phyloP scores from a whole-genome alignment of 179 eudicot species.

The Drosera spatulata region DNA sequence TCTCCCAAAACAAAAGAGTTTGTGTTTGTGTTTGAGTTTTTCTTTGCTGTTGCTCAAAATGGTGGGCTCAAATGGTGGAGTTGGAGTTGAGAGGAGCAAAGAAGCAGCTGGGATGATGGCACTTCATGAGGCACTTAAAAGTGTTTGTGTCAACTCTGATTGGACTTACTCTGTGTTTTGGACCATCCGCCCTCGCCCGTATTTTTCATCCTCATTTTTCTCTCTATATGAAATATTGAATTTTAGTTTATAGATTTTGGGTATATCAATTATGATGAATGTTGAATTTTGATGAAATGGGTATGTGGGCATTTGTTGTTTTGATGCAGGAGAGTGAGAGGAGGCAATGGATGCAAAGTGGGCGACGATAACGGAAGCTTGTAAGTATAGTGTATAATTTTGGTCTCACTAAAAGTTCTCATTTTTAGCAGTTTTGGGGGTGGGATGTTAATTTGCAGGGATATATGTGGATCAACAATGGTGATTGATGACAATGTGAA shows the following conservation, averaged over 20 bases:
- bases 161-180: slow-evolving; percentile 99
- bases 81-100: slow-evolving; percentile 66
- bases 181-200: slow-evolving; percentile 99
- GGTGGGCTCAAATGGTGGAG: slow-evolving; percentile 67
- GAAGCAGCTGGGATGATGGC: slow-evolving; percentile 99
- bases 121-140: slow-evolving; percentile 92
- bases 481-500: too few relatives aligned
- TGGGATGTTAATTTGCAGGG: too few relatives aligned
- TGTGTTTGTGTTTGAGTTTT: too few relatives aligned
- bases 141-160: slow-evolving; percentile 73
- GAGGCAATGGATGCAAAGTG: slow-evolving; percentile 96
- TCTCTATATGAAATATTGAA: background rate
- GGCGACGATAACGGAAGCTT: slow-evolving; percentile 99
- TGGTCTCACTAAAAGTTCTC: too few relatives aligned
- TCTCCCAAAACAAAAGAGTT: too few relatives aligned
- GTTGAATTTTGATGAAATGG: slow-evolving; percentile 8
- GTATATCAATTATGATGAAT: too few relatives aligned
- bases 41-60: slow-evolving; percentile 13
- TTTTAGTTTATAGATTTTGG: too few relatives aligned
- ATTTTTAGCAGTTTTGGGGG: too few relatives aligned
- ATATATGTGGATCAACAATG: too few relatives aligned
- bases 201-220: slow-evolving; percentile 11
- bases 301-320: background rate
- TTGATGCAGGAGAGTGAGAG: slow-evolving; percentile 87
- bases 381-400: slow-evolving; percentile 32